Percentiles rank a stretch among this genome's conserved stretches.
phyloP scores from a whole-genome alignment of 768 basidiomycete species.

The Lactarius hengduanensis region DNA sequence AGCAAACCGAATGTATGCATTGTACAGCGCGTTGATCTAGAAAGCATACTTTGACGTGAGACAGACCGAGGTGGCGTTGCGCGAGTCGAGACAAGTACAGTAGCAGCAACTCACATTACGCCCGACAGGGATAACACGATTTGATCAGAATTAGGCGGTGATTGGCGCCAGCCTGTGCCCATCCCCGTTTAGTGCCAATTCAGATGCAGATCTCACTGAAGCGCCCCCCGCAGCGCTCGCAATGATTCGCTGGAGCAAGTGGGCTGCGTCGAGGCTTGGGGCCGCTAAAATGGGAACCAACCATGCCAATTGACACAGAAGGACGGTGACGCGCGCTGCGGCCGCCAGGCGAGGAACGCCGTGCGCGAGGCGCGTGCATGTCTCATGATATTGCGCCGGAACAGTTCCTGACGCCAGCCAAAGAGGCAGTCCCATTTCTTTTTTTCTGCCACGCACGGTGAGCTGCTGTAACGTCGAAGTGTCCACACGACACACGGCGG shows the following conservation, averaged over 20 bases:
- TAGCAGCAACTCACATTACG: slow-evolving; percentile 8
- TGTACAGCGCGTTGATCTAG: background rate
- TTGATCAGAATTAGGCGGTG: slow-evolving; percentile 18
- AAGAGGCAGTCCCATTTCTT: slow-evolving; percentile 13
- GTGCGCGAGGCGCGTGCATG: slow-evolving; percentile 15
- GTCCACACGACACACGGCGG: background rate
- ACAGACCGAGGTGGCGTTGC: background rate
- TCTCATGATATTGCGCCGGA: slow-evolving; percentile 15
- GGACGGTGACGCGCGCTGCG: background rate
- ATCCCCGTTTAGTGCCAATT: background rate
- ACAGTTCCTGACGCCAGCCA: slow-evolving; percentile 4
- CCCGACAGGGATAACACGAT: background rate
- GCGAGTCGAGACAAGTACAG: background rate
- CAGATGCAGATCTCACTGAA: background rate
- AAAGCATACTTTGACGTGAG: background rate
- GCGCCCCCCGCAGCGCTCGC: background rate
- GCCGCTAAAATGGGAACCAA: slow-evolving; percentile 3
- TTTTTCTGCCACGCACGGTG: background rate
- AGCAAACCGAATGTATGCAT: background rate
- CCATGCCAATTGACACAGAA: background rate
- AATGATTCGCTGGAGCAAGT: background rate
- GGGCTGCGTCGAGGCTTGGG: background rate
- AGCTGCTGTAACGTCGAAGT: slow-evolving; percentile 7
- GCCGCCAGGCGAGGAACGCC: slow-evolving; percentile 3
- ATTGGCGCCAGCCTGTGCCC: slow-evolving; percentile 5